A percentile compares a stretch with the other conserved stretches of the same genome.
These are phyloP conservation scores for Huiozyma sinensis DNA, from an alignment of 805 yeast genomes.

Conservation along the genomic window DNA sequence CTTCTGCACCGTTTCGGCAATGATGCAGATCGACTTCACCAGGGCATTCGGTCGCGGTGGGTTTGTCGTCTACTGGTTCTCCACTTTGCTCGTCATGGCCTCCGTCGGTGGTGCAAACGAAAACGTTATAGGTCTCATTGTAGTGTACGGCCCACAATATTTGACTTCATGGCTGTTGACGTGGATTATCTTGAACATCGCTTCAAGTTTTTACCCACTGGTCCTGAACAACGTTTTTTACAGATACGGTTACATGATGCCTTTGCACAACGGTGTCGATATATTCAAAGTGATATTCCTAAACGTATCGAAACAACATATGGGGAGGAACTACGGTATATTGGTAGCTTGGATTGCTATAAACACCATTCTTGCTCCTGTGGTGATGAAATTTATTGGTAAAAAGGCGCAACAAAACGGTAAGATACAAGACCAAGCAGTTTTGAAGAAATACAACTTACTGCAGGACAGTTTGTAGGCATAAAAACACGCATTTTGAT, in stretches of 20 bases:
- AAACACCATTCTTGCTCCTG: conserved; percentile 34
- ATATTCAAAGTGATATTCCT: conserved; percentile 49
- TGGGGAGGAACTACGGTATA: conserved; percentile 54
- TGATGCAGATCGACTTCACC: conserved; percentile 55
- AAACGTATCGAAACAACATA: conserved; percentile 41
- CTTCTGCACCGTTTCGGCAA: conserved; percentile 50
- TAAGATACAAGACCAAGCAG: background rate
- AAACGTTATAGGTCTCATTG: conserved; percentile 42
- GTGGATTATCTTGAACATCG: conserved; percentile 57
- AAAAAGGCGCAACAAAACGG: background rate
- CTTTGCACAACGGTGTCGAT: conserved; percentile 56
- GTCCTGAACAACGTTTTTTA: conserved; percentile 45
- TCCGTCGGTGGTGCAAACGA: conserved; percentile 74
- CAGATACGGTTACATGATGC: conserved; percentile 58
- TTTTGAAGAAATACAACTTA: background rate
- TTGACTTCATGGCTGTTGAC: conserved; percentile 62
- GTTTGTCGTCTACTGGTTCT: conserved; percentile 65
- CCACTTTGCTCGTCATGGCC: conserved; percentile 55
- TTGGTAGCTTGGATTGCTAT: conserved; percentile 50
- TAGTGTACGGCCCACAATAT: conserved; percentile 47
- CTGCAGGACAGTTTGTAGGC: too few species aligned
- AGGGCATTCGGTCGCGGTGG: conserved; percentile 56
- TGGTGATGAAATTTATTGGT: conserved; percentile 34
- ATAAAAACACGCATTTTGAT: too few species aligned
- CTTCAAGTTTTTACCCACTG: conserved; percentile 60